phyloP scores from a whole-genome alignment of 2,329 filamentous ascomycete species.

The Aspergillus phoenicis region DNA sequence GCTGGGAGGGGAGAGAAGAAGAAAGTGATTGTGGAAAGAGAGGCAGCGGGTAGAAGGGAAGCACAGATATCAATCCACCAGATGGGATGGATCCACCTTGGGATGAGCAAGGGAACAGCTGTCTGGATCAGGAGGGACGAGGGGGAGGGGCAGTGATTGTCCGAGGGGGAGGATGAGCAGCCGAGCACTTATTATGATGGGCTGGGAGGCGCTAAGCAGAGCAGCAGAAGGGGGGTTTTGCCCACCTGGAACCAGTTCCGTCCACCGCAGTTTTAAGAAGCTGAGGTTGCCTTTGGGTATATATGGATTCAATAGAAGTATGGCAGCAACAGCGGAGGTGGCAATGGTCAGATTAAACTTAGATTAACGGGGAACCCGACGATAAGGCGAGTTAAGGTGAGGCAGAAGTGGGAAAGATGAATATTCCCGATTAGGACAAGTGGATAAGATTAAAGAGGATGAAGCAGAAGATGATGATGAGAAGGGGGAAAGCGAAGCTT shows the following conservation, averaged over 20 bases:
- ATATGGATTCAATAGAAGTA: not conserved
- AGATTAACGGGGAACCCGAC: slow-evolving; percentile 5
- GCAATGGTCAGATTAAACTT: slow-evolving; percentile 8
- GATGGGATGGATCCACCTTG: slow-evolving; percentile 15
- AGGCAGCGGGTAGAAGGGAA: slow-evolving; percentile 1
- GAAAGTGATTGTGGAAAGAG: slow-evolving; percentile 3
- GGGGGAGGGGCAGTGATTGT: slow-evolving; percentile 15
- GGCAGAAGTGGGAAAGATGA: slow-evolving; percentile 4
- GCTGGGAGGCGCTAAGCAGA: not conserved
- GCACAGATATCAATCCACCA: slow-evolving; percentile 17
- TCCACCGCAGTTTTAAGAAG: not conserved
- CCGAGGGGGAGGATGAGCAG: not conserved
- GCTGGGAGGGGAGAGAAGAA: slow-evolving; percentile 10
- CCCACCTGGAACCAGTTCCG: slow-evolving; percentile 12
- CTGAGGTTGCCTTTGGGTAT: slow-evolving; percentile 5
- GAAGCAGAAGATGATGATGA: not conserved
- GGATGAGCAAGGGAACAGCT: slow-evolving; percentile 14
- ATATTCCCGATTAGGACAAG: slow-evolving; percentile 8
- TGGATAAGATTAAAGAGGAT: slow-evolving; percentile 4
- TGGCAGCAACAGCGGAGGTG: not conserved
- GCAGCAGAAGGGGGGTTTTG: slow-evolving; percentile 9
- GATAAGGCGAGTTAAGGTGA: slow-evolving; percentile 2
- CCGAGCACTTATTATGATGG: not conserved
- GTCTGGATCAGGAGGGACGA: slow-evolving; percentile 17
- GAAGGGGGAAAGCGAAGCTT: slow-evolving; percentile 1